A percentile compares a stretch with the other conserved stretches of the same genome.
Evolutionary conservation across 2,329 filamentous ascomycete genomes (phyloP).

Genomic region (Bipolaris bicolor): DNA sequence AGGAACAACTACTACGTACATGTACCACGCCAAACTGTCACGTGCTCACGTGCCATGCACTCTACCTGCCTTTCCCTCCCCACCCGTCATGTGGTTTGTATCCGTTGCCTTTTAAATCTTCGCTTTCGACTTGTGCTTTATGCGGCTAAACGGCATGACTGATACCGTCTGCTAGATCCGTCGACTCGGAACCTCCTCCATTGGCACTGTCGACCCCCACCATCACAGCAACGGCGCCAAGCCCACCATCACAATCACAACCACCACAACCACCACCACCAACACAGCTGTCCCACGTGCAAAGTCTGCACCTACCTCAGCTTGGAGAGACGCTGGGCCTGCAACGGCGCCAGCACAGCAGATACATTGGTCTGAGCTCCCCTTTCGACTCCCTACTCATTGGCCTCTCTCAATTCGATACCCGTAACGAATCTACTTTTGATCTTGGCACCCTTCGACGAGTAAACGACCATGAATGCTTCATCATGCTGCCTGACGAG

Average conservation of each 20-base stretch:
- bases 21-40: constrained; percentile 16
- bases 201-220: constrained; percentile 49
- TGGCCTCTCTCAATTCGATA: constrained; percentile 79
- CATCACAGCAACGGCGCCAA: constrained; percentile 50
- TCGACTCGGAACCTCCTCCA: constrained; percentile 49
- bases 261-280: constrained; percentile 16
- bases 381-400: constrained; percentile 85
- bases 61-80: constrained; percentile 8
- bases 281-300: constrained; percentile 35
- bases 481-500: constrained; percentile 78
- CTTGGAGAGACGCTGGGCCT: constrained; percentile 67
- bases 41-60: constrained; percentile 28
- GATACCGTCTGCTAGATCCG: constrained; percentile 42
- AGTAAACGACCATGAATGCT: constrained; percentile 78
- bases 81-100: not conserved
- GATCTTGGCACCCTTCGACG: constrained; percentile 69
- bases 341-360: constrained; percentile 78
- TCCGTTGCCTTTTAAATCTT: not conserved
- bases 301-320: constrained; percentile 42
- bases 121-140: constrained; percentile 4
- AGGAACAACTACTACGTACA: constrained; percentile 2
- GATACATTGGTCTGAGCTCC: constrained; percentile 82
- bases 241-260: constrained; percentile 34
- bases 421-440: constrained; percentile 78
- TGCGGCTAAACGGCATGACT: constrained; percentile 24